A percentile compares a stretch with the other conserved stretches of the same genome.
Evolutionary conservation across 2,329 filamentous ascomycete species (phyloP).

Genomic region (Coniochaeta hoffmannii): DNA sequence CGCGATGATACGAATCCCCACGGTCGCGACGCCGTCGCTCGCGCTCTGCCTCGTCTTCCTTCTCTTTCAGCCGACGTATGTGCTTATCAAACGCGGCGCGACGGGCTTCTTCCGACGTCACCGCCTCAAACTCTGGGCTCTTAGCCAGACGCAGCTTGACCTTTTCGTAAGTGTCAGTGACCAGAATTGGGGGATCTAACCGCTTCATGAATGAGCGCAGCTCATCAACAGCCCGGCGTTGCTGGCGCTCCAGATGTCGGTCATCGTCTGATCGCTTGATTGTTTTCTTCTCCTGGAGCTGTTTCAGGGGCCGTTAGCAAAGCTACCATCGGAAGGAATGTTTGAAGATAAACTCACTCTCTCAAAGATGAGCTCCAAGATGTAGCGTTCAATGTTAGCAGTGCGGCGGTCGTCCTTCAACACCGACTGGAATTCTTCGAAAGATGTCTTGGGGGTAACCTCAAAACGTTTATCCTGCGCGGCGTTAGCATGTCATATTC

Average conservation of each 20-base stretch:
- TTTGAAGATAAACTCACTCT: conserved; percentile 45
- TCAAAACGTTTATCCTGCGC: conserved; percentile 82
- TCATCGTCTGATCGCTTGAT: conserved; percentile 78
- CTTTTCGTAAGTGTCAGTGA: conserved; percentile 82
- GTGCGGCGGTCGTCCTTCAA: conserved; percentile 84
- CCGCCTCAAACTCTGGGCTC: conserved; percentile 74
- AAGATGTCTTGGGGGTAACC: conserved; percentile 75
- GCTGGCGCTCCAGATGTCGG: conserved; percentile 75
- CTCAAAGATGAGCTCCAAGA: conserved; percentile 74
- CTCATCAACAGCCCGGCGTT: conserved; percentile 76
- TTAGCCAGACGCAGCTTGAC: conserved; percentile 73
- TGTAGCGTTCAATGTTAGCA: conserved; percentile 76
- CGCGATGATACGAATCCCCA: conserved; percentile 36
- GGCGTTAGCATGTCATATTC: conserved; percentile 4
- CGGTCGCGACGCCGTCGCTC: conserved; percentile 54
- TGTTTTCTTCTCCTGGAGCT: conserved; percentile 79
- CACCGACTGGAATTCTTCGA: conserved; percentile 78
- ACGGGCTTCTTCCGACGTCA: conserved; percentile 76
- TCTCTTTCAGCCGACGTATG: conserved; percentile 82
- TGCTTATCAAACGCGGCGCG: conserved; percentile 85
- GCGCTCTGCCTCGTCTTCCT: conserved; percentile 74
- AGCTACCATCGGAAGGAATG: not conserved
- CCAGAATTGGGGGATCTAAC: conserved; percentile 72
- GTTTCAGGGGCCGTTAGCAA: conserved; percentile 12
- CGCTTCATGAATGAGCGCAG: conserved; percentile 83